Evolutionary conservation across 495 filamentous ascomycete genomes (phyloP), one percentile per base, ranked within the genome.

Genomic region (Lophiostoma macrostomum): DNA sequence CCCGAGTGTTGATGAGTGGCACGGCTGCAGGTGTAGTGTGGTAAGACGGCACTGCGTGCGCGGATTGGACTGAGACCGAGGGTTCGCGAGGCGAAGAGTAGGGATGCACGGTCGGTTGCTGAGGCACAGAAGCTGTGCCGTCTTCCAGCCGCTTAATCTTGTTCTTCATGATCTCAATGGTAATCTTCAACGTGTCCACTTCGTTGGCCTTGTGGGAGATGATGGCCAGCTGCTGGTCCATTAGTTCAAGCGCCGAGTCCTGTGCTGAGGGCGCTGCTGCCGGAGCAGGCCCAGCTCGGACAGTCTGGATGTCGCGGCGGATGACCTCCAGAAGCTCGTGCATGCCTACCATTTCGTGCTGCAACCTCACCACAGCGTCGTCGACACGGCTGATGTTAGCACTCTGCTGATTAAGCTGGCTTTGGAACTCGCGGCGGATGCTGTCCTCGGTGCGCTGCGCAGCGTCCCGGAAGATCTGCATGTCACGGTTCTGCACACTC

Each of bases 131-230:
- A 7, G 35, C 28, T 19, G 18, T 3, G 14, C 28, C 29, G 10
- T 34, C 23, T 14, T 70, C 66, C 48, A 71, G 50, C 1, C 65
- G 57, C 40, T 63, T 53, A 20, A 71, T 62, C 24, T 64, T 59
- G 27, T 63, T 58, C 56, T 67, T 70, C 57, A 73, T 52, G 8
- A 69, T 53, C 31, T 69, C 66, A 24, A 71, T 41, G 22, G 64
- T 64, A 57, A 71, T 45, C 57, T 63, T 69, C 13, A 73, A 34
- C 3, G 43, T 57, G 43, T 73, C 70, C 12, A 73, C 53, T 42
- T 73, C 70, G 32, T 60, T 65, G 4, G 57, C 69, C 47, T 67
- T 67, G 19, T 45, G 40, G 6, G 60, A 50, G 24, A 68, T 43
- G 11, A 30, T 29, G 4, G 51, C 24, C 1, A 72, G 16, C 30